phyloP scores from a whole-genome alignment of 2,329 filamentous ascomycete genomes.

The Aspergillus ochraceus region DNA sequence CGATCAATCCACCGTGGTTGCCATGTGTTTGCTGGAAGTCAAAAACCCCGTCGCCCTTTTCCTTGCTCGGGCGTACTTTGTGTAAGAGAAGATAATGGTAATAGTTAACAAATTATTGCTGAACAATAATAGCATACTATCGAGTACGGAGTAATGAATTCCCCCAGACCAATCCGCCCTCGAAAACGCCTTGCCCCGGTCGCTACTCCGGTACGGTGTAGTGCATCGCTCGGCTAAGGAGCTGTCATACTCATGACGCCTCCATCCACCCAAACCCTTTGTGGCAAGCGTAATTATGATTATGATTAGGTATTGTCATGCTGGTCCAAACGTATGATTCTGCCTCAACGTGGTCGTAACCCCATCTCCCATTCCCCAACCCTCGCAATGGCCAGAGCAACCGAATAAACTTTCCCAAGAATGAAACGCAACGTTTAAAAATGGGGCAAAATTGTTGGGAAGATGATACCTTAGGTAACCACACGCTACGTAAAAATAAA shows the following conservation, averaged over 20 bases:
- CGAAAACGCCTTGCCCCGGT: conserved; percentile 1
- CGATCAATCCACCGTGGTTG: conserved; percentile 28
- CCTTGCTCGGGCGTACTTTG: neutral
- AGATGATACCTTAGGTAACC: neutral
- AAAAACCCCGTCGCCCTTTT: conserved; percentile 9
- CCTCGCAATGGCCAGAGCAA: neutral
- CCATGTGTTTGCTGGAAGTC: conserved; percentile 25
- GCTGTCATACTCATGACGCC: conserved; percentile 7
- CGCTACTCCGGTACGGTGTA: no score
- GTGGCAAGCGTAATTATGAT: neutral
- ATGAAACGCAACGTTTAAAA: neutral
- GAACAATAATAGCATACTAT: no score
- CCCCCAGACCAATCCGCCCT: neutral
- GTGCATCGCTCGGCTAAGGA: conserved; percentile 7
- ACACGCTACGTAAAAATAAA: neutral
- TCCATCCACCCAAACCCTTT: neutral
- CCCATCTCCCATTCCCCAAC: no score
- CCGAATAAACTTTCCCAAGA: neutral
- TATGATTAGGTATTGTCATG: no score
- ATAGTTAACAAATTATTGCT: no score
- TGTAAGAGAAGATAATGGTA: no score
- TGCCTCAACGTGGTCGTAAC: neutral
- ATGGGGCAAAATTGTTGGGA: neutral
- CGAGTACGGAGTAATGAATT: no score
- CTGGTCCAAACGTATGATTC: neutral